These are phyloP conservation scores for Schizochytrium sp. DNA, from an alignment of 108 stramenopile genomes.

Conservation along the genomic window DNA sequence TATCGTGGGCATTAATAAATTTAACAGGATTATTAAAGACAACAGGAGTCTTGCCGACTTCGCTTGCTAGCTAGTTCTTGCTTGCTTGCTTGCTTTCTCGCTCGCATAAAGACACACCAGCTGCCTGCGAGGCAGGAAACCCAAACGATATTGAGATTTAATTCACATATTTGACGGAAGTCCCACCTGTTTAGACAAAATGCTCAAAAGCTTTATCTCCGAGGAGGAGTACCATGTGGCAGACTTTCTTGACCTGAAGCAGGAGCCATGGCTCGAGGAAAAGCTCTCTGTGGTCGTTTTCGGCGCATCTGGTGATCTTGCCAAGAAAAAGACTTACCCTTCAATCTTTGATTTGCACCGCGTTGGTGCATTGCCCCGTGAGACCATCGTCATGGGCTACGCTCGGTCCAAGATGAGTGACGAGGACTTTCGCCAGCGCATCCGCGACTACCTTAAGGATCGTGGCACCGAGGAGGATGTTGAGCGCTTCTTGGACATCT, in stretches of 20 bases:
- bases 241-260: slow-evolving; percentile 7
- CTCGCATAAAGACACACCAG: too few species aligned
- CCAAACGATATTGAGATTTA: too few species aligned
- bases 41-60: too few species aligned
- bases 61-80: too few species aligned
- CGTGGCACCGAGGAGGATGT: slow-evolving; percentile 69
- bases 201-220: neutral
- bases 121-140: too few species aligned
- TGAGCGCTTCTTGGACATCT: slow-evolving; percentile 81
- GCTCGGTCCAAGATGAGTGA: slow-evolving; percentile 85
- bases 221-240: slow-evolving; percentile 28
- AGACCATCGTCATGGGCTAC: slow-evolving; percentile 87
- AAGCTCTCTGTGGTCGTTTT: slow-evolving; percentile 73
- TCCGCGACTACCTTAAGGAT: slow-evolving; percentile 80
- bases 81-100: too few species aligned
- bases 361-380: slow-evolving; percentile 81
- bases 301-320: slow-evolving; percentile 93
- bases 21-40: too few species aligned
- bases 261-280: slow-evolving; percentile 44
- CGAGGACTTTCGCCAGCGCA: slow-evolving; percentile 83
- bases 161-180: too few species aligned
- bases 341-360: slow-evolving; percentile 86
- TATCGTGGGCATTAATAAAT: too few species aligned
- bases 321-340: slow-evolving; percentile 97
- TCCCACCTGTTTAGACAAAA: too few species aligned